Evolutionary conservation across 2,329 filamentous ascomycete genomes (phyloP), one percentile per base, ranked within the genome.

Genomic region (Lojkania enalia): DNA sequence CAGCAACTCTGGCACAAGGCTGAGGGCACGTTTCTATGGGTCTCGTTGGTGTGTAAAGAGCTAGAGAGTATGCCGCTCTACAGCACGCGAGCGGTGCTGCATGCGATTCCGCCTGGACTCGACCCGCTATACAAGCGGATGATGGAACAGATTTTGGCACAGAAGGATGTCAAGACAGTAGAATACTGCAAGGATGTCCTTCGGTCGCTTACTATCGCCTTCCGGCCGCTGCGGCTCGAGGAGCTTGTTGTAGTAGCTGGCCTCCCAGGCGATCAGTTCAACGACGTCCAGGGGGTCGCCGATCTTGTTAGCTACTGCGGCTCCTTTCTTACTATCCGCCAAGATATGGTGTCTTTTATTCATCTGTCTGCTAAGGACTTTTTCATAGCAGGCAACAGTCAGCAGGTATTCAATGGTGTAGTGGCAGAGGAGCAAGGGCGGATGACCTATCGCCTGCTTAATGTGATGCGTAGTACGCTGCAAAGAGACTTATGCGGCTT

Each of bases 91-190:
- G 27, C 37, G 15, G 43, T 46, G 40, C 21, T 70, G 4, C 31
- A 49, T 6, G 23, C 20, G 25, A 66, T 73, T 25, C 72, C 71
- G 2, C 43, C 55, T 1, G 66, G 66, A 1, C 64, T 76, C 0
- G 41, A 70, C 23, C 3, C 47, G 1, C 46, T 76, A 1, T 77
- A 77, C 36, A 2, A 46, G 1, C 56, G 57, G 9, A 76, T 76
- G 70, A 51, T 74, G 13, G 23, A 50, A 0, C 52, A 65, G 4
- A 67, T 76, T 4, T 12, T 20, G 3, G 11, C 42, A 1, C n/a
- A n/a, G n/a, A 7, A 11, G 7, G 30, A 33, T 33, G 9, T 7
- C 63, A 52, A 1, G 40, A 63, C 0, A 51, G 72, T 44, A 42
- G 51, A 2, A 32, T 61, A 0, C 25, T 75, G 64, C 53, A 59